Conservation (phyloP, 2,329 filamentous ascomycete species). For the Aspergillus sp. region DNA sequence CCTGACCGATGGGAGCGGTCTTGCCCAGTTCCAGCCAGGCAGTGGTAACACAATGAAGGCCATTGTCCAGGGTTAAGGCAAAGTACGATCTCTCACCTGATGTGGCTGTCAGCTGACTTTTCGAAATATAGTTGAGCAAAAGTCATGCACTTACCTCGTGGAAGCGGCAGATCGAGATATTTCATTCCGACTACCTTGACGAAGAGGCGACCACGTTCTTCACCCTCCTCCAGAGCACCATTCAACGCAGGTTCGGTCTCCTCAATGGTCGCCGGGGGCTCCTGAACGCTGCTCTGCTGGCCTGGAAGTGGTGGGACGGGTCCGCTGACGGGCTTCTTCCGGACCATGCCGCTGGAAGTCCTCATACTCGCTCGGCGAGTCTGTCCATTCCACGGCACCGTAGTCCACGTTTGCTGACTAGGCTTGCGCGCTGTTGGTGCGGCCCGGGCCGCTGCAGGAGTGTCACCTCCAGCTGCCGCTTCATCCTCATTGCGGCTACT, state of each 20-base stretch:
- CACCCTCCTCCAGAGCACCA: conserved; percentile 70
- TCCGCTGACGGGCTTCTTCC: conserved; percentile 63
- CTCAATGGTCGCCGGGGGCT: conserved; percentile 62
- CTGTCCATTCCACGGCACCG: conserved; percentile 94
- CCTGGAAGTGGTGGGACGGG: conserved; percentile 82
- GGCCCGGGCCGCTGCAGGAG: conserved; percentile 39
- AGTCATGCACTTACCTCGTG: conserved; percentile 68
- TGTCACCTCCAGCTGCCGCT: conserved; percentile 30
- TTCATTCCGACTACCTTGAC: conserved; percentile 99
- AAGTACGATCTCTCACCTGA: conserved; percentile 89
- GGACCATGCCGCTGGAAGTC: conserved; percentile 58
- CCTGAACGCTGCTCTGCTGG: conserved; percentile 75
- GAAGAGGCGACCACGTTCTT: conserved; percentile 86
- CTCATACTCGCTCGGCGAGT: conserved; percentile 66
- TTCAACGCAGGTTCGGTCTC: conserved; percentile 68
- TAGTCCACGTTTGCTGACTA: conserved; percentile 89
- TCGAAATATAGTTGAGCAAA: background rate
- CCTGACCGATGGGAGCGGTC: conserved; percentile 92
- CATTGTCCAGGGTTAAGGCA: conserved; percentile 95
- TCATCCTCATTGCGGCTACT: conserved; percentile 69
- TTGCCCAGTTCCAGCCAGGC: conserved; percentile 90
- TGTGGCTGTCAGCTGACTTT: conserved; percentile 26
- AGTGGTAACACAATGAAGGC: conserved; percentile 95
- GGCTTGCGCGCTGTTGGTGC: conserved; percentile 74
- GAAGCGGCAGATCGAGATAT: conserved; percentile 86